Evolutionary conservation across 1,139 yeast species (phyloP), one percentile per base, ranked within the genome.

Genomic region (Geotrichum phurueaensis): DNA sequence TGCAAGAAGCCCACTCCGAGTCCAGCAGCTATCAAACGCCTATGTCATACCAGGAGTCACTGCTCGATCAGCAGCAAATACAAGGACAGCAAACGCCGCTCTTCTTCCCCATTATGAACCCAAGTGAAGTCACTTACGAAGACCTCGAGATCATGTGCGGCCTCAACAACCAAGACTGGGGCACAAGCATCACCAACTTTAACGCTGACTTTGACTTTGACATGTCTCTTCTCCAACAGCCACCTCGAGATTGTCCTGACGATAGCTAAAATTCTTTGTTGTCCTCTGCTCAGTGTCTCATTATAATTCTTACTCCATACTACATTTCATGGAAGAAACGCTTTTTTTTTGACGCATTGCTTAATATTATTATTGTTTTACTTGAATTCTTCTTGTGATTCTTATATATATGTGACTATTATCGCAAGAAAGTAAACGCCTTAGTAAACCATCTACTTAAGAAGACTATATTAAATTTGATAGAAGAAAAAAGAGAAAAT

Each of bases 111-210:
- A 15, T 15, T 23, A 53, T 53, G 20, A 48, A 55, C 23, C 31
- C 60, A 18, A 23, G 33, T 6, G 51, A 45, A 12, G 59, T 61
- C 3, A 56, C 63, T 3, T 51, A 33, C 31, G 63, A 61, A 43
- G 63, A 61, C 33, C 58, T 58, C 15, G 61, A 61, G 22, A 56
- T 61, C 29, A 61, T 61, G 63, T 58, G 61, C 39, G 60, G 60
- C 7, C 56, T 61, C 15, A 61, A 56, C 22, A 61, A 58, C 29
- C 60, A 58, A 47, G 63, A 61, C 52, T 59, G 60, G 60, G 56
- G 56, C n/a, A 56, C 59, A 18, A 55, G 58, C 20, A 50, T 58
- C 22, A 56, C 53, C 15, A 59, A 61, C 23, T 58, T 58, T 23
- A 61, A 55, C 31, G 31, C 55, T 20, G 63, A 61, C 9, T 61